phyloP scores from a whole-genome alignment of 345 rosid genomes.

The Eucalyptus marginata region DNA sequence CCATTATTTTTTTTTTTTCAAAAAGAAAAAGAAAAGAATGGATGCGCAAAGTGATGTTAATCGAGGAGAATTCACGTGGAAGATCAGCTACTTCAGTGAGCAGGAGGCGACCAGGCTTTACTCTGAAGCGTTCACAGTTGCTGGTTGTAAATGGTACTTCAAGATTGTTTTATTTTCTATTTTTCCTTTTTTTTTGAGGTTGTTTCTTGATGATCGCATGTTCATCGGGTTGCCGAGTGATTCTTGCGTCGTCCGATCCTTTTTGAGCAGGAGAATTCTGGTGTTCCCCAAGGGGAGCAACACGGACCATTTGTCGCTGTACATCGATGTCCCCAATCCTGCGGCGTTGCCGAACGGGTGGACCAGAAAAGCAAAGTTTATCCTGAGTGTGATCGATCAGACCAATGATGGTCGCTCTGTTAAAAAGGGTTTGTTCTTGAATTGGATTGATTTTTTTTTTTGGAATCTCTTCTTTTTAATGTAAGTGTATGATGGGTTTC shows the following conservation, averaged over 20 bases:
- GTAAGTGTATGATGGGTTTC: background rate
- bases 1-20: too few species aligned
- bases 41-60: background rate
- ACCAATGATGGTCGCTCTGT: background rate
- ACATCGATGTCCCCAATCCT: conserved; percentile 6
- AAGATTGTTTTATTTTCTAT: too few species aligned
- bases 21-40: background rate
- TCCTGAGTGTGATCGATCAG: conserved; percentile 8
- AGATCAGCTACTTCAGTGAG: background rate
- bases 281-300: background rate
- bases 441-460: background rate
- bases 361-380: conserved; percentile 6
- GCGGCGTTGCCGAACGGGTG: conserved; percentile 7
- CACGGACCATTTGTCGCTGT: background rate
- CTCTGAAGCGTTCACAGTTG: background rate
- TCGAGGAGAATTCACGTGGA: background rate
- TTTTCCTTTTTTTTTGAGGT: background rate
- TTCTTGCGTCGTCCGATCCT: background rate
- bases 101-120: background rate
- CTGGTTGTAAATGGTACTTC: background rate
- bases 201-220: background rate
- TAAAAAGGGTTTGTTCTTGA: background rate
- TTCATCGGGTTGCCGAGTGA: background rate
- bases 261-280: background rate
- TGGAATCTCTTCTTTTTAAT: background rate